Evolutionary conservation across 2,329 filamentous ascomycete genomes (phyloP).

Genomic region (Alternaria viburni): DNA sequence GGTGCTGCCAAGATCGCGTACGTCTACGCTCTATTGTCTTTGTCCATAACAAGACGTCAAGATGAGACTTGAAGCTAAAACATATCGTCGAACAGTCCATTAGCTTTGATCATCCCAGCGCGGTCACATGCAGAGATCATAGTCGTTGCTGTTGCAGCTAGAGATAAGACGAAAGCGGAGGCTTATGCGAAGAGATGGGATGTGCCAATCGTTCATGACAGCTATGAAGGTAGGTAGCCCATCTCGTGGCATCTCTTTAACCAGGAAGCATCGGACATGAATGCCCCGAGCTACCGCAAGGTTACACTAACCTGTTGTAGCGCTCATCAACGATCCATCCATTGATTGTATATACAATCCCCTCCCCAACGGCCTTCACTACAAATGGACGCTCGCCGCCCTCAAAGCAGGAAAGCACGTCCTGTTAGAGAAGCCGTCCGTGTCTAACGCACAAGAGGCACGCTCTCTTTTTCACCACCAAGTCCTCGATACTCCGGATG

Average conservation of each 20-base stretch:
- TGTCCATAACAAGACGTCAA: not conserved
- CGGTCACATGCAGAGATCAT: conserved; percentile 62
- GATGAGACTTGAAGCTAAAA: not conserved
- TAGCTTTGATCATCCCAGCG: conserved; percentile 57
- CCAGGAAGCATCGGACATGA: not conserved
- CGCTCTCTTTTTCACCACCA: conserved; percentile 48
- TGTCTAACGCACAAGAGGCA: conserved; percentile 52
- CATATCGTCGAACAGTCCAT: conserved; percentile 37
- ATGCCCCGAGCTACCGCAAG: not conserved
- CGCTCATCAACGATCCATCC: conserved; percentile 47
- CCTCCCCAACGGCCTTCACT: conserved; percentile 54
- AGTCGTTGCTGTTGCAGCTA: conserved; percentile 60
- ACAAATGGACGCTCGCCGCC: conserved; percentile 51
- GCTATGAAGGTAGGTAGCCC: conserved; percentile 55
- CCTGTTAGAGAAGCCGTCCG: conserved; percentile 56
- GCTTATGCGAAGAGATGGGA: conserved; percentile 59
- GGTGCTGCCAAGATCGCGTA: conserved; percentile 47
- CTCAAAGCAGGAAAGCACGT: conserved; percentile 54
- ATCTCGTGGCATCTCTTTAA: not conserved
- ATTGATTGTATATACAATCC: conserved; percentile 55
- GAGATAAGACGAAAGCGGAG: conserved; percentile 56
- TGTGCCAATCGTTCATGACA: conserved; percentile 58
- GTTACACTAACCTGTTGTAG: conserved; percentile 14
- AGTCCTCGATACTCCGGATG: conserved; percentile 42
- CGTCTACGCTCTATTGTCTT: not conserved